Conservation (phyloP, 2,329 filamentous ascomycete genomes). For the Beauveria australis region DNA sequence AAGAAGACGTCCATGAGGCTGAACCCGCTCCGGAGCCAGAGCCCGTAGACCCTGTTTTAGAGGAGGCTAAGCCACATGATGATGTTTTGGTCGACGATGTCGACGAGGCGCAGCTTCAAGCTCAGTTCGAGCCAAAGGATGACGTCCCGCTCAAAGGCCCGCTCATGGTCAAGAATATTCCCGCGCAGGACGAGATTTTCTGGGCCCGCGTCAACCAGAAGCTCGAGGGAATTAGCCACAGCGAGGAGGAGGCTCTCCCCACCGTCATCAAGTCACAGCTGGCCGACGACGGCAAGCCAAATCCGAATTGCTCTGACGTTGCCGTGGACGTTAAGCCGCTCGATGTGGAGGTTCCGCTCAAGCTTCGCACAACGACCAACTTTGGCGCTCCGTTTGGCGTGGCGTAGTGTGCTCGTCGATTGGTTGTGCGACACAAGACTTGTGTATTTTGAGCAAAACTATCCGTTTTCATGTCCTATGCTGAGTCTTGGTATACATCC, state of each 20-base stretch:
- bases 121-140: constrained; percentile 30
- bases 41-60: neutral
- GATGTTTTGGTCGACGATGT: neutral
- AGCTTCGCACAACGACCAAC: constrained; percentile 36
- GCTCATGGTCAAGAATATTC: constrained; percentile 46
- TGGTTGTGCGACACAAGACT: neutral
- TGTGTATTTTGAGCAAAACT: neutral
- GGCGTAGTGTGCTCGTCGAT: constrained; percentile 16
- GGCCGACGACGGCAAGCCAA: constrained; percentile 20
- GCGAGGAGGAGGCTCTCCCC: constrained; percentile 39
- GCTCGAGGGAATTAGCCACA: constrained; percentile 40
- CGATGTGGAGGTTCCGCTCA: constrained; percentile 37
- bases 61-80: neutral
- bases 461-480: too few relatives aligned
- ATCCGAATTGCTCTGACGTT: constrained; percentile 1
- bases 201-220: constrained; percentile 42
- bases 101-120: constrained; percentile 17
- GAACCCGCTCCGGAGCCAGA: neutral
- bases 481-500: neutral
- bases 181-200: constrained; percentile 48
- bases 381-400: constrained; percentile 39
- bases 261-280: constrained; percentile 27
- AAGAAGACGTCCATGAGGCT: neutral
- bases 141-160: constrained; percentile 44
- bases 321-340: constrained; percentile 19